A percentile compares a stretch with the other conserved stretches of the same genome.
phyloP scores from a whole-genome alignment of 768 basidiomycete species.

The Russula griseocarnosa region DNA sequence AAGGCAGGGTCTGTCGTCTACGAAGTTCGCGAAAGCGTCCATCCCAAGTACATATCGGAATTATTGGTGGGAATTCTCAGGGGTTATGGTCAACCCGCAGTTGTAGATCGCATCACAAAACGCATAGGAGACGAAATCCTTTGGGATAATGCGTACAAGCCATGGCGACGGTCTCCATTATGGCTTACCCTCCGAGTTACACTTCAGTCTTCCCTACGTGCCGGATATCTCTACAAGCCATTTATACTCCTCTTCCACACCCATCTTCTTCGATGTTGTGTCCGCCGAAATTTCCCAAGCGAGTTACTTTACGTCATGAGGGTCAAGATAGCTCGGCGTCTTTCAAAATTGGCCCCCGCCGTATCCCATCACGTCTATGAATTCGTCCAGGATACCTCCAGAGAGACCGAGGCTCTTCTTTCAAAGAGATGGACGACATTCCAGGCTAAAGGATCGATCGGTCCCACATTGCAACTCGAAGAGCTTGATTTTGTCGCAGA shows the following conservation, averaged over 20 bases:
- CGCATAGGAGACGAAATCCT: constrained; percentile 47
- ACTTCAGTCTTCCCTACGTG: constrained; percentile 34
- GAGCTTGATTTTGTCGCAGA: constrained; percentile 1
- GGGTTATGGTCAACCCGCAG: constrained; percentile 36
- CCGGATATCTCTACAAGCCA: constrained; percentile 39
- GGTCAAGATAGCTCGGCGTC: constrained; percentile 31
- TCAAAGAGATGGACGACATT: constrained; percentile 8
- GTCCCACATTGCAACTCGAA: neutral
- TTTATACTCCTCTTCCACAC: constrained; percentile 44
- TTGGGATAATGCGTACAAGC: constrained; percentile 39
- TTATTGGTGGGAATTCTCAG: constrained; percentile 47
- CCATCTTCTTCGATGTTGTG: constrained; percentile 14
- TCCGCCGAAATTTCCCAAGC: constrained; percentile 32
- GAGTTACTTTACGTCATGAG: constrained; percentile 35
- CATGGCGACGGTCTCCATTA: constrained; percentile 48
- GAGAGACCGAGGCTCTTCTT: constrained; percentile 1
- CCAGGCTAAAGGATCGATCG: neutral
- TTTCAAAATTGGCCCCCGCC: constrained; percentile 23
- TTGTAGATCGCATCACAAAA: constrained; percentile 38
- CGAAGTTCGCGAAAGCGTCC: constrained; percentile 41
- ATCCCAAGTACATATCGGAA: constrained; percentile 49
- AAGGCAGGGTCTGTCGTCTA: constrained; percentile 33
- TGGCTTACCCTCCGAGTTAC: constrained; percentile 50
- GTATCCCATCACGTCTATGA: constrained; percentile 10
- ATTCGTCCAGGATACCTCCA: neutral